Percentiles rank a stretch among this genome's conserved stretches.
These are phyloP conservation scores for Xylaria sp. DNA, from an alignment of 2,329 filamentous ascomycete species.

Conservation along the genomic window DNA sequence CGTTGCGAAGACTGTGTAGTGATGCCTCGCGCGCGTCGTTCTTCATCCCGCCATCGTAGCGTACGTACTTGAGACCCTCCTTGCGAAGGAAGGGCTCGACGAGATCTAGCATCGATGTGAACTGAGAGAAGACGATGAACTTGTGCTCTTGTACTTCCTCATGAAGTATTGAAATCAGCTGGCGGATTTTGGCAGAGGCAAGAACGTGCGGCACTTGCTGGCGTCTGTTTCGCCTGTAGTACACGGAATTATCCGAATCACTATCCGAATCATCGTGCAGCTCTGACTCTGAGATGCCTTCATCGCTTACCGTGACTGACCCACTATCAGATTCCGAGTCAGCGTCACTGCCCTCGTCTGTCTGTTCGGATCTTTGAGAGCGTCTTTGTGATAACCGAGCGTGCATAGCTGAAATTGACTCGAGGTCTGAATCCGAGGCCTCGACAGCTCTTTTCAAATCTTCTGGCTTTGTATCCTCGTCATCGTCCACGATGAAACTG, in stretches of 20 bases:
- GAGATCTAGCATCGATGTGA: slow-evolving; percentile 97
- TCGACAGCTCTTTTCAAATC: slow-evolving; percentile 44
- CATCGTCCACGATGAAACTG: slow-evolving; percentile 66
- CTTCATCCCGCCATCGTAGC: slow-evolving; percentile 95
- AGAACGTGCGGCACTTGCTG: slow-evolving; percentile 64
- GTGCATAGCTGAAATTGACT: slow-evolving; percentile 46
- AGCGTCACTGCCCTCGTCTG: slow-evolving; percentile 33
- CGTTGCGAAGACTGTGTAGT: slow-evolving; percentile 77
- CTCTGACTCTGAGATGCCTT: slow-evolving; percentile 55
- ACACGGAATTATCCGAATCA: slow-evolving; percentile 48
- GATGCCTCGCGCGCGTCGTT: slow-evolving; percentile 93
- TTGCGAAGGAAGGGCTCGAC: slow-evolving; percentile 88
- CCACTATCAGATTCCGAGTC: slow-evolving; percentile 42
- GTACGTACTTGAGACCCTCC: slow-evolving; percentile 79
- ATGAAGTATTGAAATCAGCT: slow-evolving; percentile 82
- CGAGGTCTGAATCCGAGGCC: slow-evolving; percentile 40
- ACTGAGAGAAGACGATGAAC: slow-evolving; percentile 98
- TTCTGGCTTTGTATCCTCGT: slow-evolving; percentile 49
- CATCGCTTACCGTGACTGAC: slow-evolving; percentile 44
- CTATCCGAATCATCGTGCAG: slow-evolving; percentile 54
- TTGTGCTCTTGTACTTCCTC: slow-evolving; percentile 86
- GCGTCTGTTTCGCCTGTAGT: slow-evolving; percentile 46
- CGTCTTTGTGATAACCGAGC: slow-evolving; percentile 37
- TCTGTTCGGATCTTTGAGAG: slow-evolving; percentile 30
- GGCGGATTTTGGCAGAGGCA: slow-evolving; percentile 90